Evolutionary conservation across 2,329 filamentous ascomycete species (phyloP).

Genomic region (Cercospora sp.): DNA sequence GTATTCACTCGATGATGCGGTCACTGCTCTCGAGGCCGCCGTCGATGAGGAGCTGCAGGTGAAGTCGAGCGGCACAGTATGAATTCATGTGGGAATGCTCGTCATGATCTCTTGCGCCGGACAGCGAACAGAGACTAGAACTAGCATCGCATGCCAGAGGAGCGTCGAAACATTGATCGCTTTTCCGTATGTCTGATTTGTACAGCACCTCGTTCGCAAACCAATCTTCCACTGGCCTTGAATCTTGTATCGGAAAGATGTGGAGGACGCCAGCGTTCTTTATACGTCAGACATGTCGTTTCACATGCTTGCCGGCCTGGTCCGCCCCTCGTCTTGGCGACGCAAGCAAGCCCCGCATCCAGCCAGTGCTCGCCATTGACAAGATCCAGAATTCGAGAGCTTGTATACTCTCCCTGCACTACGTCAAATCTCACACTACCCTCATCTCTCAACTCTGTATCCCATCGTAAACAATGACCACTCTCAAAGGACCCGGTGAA

Average conservation of each 20-base stretch:
- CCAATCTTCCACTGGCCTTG: not conserved
- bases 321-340: not conserved
- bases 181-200: not conserved
- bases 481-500: conserved; percentile 64
- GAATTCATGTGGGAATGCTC: not conserved
- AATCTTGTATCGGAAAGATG: not conserved
- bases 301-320: not conserved
- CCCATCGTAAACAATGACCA: conserved; percentile 45
- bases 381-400: not conserved
- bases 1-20: conserved; percentile 43
- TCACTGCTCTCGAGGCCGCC: conserved; percentile 42
- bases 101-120: not conserved
- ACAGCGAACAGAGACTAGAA: not conserved
- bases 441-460: not conserved
- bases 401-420: not conserved
- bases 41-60: conserved; percentile 39
- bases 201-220: not conserved
- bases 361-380: not conserved
- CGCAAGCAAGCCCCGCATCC: not conserved
- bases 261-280: not conserved
- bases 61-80: conserved; percentile 4
- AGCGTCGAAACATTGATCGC: not conserved
- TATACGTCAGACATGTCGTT: not conserved
- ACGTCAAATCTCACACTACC: not conserved
- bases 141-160: not conserved